Conservation (phyloP, 2,329 filamentous ascomycete species). For the Botrytis hyacinthi region DNA sequence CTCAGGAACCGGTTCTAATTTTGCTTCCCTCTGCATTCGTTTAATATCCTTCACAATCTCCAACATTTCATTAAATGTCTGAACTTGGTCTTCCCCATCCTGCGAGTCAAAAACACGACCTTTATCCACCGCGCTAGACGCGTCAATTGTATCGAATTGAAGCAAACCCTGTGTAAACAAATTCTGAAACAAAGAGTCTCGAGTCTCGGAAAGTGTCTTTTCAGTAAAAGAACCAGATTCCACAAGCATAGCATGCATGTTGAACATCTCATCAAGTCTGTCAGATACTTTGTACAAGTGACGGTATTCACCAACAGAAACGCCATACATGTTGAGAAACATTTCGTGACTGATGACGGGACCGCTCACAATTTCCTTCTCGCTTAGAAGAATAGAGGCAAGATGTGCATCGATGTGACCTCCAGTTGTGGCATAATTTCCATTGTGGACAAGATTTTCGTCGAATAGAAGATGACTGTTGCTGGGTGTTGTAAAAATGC, state of each 20-base stretch:
- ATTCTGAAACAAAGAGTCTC: neutral
- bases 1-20: neutral
- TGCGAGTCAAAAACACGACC: neutral
- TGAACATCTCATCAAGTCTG: constrained; percentile 1
- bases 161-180: neutral
- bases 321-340: constrained; percentile 3
- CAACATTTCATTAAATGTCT: neutral
- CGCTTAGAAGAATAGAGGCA: neutral
- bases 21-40: neutral
- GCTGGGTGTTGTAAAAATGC: neutral
- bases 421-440: neutral
- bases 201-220: neutral
- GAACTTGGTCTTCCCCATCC: neutral
- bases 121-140: neutral
- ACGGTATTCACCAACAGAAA: constrained; percentile 7
- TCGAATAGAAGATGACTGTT: neutral
- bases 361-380: neutral
- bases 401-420: constrained; percentile 11
- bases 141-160: neutral
- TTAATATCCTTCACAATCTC: neutral
- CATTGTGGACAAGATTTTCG: neutral
- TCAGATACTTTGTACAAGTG: neutral
- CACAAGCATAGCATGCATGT: constrained; percentile 1
- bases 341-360: neutral
- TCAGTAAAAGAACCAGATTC: constrained; percentile 9